phyloP scores from a whole-genome alignment of 1,284 basidiomycete genomes.

The Cutaneotrichosporon dermatis region DNA sequence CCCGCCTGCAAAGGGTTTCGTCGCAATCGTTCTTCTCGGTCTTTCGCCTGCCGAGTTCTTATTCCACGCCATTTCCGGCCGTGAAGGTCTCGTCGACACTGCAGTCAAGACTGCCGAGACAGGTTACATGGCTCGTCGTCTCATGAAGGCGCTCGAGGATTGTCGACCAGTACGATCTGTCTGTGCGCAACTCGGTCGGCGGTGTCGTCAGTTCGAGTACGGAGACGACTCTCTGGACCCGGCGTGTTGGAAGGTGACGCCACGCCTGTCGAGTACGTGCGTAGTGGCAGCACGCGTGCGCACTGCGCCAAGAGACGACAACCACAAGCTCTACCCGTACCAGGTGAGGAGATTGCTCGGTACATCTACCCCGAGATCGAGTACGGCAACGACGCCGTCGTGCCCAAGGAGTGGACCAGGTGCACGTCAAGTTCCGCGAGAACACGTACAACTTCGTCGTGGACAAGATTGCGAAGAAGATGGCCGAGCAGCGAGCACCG shows the following conservation, averaged over 20 bases:
- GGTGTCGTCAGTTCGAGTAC: constrained; percentile 98
- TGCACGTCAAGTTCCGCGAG: constrained; percentile 70
- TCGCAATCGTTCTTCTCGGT: constrained; percentile 96
- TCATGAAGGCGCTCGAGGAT: constrained; percentile 99
- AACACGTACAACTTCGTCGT: constrained; percentile 71
- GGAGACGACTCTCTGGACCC: constrained; percentile 98
- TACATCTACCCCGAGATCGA: constrained; percentile 47
- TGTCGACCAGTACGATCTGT: constrained; percentile 96
- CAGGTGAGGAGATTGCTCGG: constrained; percentile 76
- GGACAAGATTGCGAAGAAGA: constrained; percentile 62
- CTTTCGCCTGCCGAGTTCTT: constrained; percentile 94
- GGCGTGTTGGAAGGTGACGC: constrained; percentile 92
- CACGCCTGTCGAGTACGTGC: constrained; percentile 80
- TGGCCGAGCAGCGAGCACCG: constrained; percentile 69
- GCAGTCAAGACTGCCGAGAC: constrained; percentile 99
- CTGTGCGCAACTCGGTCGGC: constrained; percentile 92
- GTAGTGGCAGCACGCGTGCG: constrained; percentile 84
- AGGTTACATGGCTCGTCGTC: constrained; percentile 96
- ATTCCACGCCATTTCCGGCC: constrained; percentile 98
- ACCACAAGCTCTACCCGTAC: constrained; percentile 73
- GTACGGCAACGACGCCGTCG: constrained; percentile 8
- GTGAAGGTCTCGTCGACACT: constrained; percentile 97
- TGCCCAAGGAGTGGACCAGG: constrained; percentile 50
- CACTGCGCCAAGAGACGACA: constrained; percentile 55
- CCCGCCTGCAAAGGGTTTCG: constrained; percentile 97